Base-by-base conservation (phyloP, 495 filamentous ascomycete genomes). In the Stereocaulon alpinum region DNA sequence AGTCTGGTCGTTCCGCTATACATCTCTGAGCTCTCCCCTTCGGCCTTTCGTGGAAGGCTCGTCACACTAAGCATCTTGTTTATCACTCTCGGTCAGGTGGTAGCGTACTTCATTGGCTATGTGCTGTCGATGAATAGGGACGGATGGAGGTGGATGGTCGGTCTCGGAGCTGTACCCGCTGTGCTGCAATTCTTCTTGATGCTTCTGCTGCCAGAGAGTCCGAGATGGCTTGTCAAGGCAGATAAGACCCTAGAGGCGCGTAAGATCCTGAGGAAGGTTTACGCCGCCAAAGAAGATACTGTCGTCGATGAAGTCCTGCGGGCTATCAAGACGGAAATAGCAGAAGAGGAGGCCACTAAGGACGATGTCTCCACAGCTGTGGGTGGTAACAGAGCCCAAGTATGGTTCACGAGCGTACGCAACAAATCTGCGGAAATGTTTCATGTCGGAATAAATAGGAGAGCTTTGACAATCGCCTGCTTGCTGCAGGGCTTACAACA, bases 121-220 rank as follows among this genome's bases (percentile, higher is more conserved):
- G 67, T 77, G 10, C 86, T 79, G 44, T 80, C 76, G 18, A 74
- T 77, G n/a, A 73, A 78, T 57, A 67, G 71, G 41, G 81, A 79
- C 15, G 89, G 86, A 22, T 96, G 91, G 91, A 74, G 91, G 58
- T 94, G 86, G 83, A 88, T 94, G 77, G 89, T 96, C 1, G 91
- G 91, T 0, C 72, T 96, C 11, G 91, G 91, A 3, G 88, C 86
- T 29, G 55, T 84, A 51, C 91, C 91, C 0, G 91, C 90, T 7
- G 72, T 81, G 4, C 58, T 89, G 9, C 91, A 95, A 68, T 79
- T 81, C 40, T 64, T 76, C 0, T 69, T 90, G 24, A 72, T 95
- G 59, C 56, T 80, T 3, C 67, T 80, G 43, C 80, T 95, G 77
- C 89, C 91, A 0, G 91, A 96, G 70, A 91, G 86, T 6, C 91